These are phyloP conservation scores for Mycosarcoma maydis DNA, from an alignment of 1,284 basidiomycete species.

Conservation along the genomic window DNA sequence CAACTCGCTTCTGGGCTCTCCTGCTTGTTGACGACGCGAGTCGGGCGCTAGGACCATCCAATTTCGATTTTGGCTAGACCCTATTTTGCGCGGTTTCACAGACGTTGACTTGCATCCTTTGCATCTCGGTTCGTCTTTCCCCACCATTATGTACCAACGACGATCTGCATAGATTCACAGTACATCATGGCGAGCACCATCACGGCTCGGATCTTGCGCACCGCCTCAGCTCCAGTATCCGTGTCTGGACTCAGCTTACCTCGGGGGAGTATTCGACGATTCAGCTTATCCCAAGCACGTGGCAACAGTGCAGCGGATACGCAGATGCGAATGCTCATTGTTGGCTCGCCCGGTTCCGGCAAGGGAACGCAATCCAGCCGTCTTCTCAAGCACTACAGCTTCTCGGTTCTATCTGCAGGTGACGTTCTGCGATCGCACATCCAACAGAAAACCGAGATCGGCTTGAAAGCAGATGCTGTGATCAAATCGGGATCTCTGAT, in stretches of 20 bases:
- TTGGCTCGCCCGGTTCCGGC: slow-evolving; percentile 64
- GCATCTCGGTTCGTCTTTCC: not conserved
- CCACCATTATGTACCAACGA: too few species aligned
- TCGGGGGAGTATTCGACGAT: slow-evolving; percentile 14
- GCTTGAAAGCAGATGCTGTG: slow-evolving; percentile 47
- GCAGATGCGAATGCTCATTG: slow-evolving; percentile 61
- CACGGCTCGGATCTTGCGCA: not conserved
- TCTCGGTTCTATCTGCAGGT: slow-evolving; percentile 55
- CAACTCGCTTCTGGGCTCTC: not conserved
- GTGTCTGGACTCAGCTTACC: too few species aligned
- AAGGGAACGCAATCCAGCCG: slow-evolving; percentile 63
- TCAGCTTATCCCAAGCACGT: slow-evolving; percentile 1
- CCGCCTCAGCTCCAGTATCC: not conserved
- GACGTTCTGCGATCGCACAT: slow-evolving; percentile 63
- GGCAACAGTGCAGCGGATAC: slow-evolving; percentile 3
- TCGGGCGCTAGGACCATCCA: slow-evolving; percentile 2
- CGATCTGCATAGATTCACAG: not conserved
- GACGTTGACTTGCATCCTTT: not conserved
- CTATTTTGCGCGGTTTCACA: too few species aligned
- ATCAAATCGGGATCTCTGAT: slow-evolving; percentile 62
- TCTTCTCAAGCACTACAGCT: slow-evolving; percentile 40
- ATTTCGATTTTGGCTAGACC: too few species aligned
- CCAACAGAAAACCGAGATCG: slow-evolving; percentile 48
- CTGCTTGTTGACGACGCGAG: not conserved
- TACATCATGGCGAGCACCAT: slow-evolving; percentile 5